Base-by-base conservation (phyloP, 139 green algal species). In the Chlorella sp. region DNA sequence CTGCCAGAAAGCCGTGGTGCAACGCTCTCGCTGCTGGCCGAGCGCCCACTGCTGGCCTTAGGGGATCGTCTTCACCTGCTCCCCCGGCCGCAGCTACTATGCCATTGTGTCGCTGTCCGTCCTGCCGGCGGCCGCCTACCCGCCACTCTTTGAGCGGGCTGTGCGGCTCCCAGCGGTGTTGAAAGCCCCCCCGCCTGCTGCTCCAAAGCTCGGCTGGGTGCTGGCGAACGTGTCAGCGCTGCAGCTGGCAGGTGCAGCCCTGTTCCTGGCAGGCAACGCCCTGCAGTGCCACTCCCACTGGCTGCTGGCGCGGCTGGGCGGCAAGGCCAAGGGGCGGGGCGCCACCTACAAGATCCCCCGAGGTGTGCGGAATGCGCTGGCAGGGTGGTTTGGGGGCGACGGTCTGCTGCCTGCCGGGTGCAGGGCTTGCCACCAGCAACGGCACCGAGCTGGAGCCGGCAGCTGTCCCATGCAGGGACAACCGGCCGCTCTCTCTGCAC, bases 41-140 rank as follows among this genome's bases (percentile, higher is more conserved):
- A n/a, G 56, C 56, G 7, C 30, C 64, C 64, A 3, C 64, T 40
- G 64, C 64, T 36, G 30, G 26, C 4, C 14, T 11, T 24, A n/a
- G 11, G 1, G 67, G 11, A 7, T 32, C 68, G 8, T 75, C 36
- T 9, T 11, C 17, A 32, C 68, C 68, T 75, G 36, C 68, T 44
- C 16, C 68, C 68, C 69, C 69, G 54, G 6, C 16, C 83, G 85
- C 76, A 92, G 91, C 74, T 96, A 97, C 85, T 97, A 97, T 80
- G 17, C 92, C 0, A 89, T 92, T 6, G 86, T 93, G 40, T 92
- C 93, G 24, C 54, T 95, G 26, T 92, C 93, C 16, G 74, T 96
- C 46, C 60, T 94, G 72, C 89, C 90, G 0, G 46, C 46, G 24
- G 19, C n/a, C 7, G 40, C 68, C 44, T 64, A 81, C 84, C 41